These are phyloP conservation scores for Dichotomocladium elegans DNA, from an alignment of 371 early-diverging fungal species.

Conservation along the genomic window DNA sequence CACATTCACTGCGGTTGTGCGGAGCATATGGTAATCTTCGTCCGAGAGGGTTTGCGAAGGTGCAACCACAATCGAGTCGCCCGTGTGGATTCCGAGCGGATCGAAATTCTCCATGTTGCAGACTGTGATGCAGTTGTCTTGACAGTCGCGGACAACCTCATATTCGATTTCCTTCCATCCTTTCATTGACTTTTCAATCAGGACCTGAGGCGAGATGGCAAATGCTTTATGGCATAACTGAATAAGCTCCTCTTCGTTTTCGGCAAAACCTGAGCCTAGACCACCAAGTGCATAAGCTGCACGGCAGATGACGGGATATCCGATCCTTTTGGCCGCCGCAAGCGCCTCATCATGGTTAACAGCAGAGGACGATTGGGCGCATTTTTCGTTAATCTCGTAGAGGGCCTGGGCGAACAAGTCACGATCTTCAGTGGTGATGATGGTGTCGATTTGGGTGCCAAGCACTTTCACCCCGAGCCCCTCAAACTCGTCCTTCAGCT, in stretches of 20 bases:
- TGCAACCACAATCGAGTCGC: constrained; percentile 94
- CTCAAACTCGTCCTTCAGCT: constrained; percentile 82
- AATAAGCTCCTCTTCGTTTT: constrained; percentile 71
- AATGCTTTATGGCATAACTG: constrained; percentile 82
- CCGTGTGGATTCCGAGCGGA: constrained; percentile 95
- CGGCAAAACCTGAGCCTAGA: constrained; percentile 92
- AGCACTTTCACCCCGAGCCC: constrained; percentile 84
- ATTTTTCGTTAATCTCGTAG: constrained; percentile 80
- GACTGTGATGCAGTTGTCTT: constrained; percentile 94
- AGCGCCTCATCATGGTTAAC: constrained; percentile 78
- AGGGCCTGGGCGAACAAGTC: constrained; percentile 86
- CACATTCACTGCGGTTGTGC: constrained; percentile 81
- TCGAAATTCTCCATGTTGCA: constrained; percentile 99
- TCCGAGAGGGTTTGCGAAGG: constrained; percentile 93
- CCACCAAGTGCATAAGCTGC: constrained; percentile 95
- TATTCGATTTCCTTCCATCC: constrained; percentile 98
- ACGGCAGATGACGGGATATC: constrained; percentile 91
- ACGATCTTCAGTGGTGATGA: constrained; percentile 92
- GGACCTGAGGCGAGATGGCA: constrained; percentile 85
- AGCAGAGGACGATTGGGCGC: constrained; percentile 82
- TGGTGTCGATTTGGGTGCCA: constrained; percentile 89
- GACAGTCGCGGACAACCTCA: constrained; percentile 91
- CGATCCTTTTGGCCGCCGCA: constrained; percentile 77
- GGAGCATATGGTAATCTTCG: constrained; percentile 94
- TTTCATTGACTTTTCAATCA: constrained; percentile 93